Evolutionary conservation across 2,329 filamentous ascomycete species (phyloP).

Genomic region (Pseudocercospora pini-densiflorae): DNA sequence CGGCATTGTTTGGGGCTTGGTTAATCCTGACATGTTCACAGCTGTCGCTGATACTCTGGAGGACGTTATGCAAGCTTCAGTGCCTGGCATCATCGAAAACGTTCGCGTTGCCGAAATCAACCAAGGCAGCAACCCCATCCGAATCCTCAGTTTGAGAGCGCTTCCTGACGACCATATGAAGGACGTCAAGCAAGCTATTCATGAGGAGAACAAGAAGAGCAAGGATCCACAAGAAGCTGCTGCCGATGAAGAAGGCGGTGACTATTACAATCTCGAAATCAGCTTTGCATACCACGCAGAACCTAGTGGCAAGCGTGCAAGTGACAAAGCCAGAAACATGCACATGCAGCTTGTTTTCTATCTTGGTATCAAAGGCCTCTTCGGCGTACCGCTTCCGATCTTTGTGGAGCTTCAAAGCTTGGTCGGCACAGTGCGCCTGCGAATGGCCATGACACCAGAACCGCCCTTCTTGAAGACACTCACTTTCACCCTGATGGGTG

Average conservation of each 20-base stretch:
- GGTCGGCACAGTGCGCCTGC: conserved; percentile 83
- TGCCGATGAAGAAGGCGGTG: conserved; percentile 86
- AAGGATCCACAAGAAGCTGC: conserved; percentile 88
- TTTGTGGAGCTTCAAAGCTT: conserved; percentile 89
- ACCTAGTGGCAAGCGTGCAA: conserved; percentile 70
- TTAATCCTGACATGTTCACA: conserved; percentile 96
- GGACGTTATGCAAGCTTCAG: conserved; percentile 96
- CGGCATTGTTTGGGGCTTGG: conserved; percentile 82
- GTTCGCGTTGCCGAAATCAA: conserved; percentile 94
- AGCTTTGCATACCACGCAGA: conserved; percentile 90
- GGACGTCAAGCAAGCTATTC: conserved; percentile 80
- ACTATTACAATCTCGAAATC: conserved; percentile 90
- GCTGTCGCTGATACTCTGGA: conserved; percentile 89
- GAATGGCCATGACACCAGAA: conserved; percentile 84
- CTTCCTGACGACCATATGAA: conserved; percentile 80
- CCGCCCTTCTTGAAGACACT: conserved; percentile 91
- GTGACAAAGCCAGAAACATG: conserved; percentile 86
- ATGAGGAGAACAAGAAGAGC: conserved; percentile 75
- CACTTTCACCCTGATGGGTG: conserved; percentile 91
- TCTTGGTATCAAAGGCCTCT: conserved; percentile 83
- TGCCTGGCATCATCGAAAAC: conserved; percentile 89
- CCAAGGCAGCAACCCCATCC: conserved; percentile 87
- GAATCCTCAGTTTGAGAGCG: conserved; percentile 84
- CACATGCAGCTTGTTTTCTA: conserved; percentile 97
- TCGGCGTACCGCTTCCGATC: conserved; percentile 85